Conservation (phyloP, 441 rosid genomes). For the Mallotus repandus region DNA sequence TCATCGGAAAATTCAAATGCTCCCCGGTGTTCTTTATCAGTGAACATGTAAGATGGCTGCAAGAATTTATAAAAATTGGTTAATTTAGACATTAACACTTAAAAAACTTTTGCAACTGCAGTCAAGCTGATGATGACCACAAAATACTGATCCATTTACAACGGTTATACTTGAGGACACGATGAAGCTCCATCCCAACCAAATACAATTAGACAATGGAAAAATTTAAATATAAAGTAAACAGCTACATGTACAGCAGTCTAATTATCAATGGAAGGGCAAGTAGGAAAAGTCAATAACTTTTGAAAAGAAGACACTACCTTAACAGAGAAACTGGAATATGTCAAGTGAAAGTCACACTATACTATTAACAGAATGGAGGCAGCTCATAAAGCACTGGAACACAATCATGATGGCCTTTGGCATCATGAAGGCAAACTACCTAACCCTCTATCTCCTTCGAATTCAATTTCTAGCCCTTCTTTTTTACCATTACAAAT, state of each 20-base stretch:
- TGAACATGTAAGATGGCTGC: constrained; percentile 99
- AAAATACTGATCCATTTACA: not conserved
- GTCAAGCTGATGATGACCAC: not conserved
- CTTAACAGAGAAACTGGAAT: not conserved
- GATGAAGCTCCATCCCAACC: not conserved
- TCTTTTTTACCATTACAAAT: not conserved
- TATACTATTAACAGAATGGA: not conserved
- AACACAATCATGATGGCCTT: not conserved
- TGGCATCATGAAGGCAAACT: not conserved
- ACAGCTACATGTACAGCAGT: not conserved
- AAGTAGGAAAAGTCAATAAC: not conserved
- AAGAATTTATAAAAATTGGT: constrained; percentile 26
- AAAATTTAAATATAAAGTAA: not conserved
- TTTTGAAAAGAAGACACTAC: not conserved
- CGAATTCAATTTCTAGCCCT: not conserved
- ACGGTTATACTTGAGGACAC: not conserved
- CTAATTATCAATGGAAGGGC: not conserved
- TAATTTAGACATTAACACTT: constrained; percentile 2
- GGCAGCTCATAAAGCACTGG: not conserved
- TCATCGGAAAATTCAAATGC: constrained; percentile 93
- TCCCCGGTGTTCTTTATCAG: constrained; percentile 89
- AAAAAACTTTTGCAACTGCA: not conserved
- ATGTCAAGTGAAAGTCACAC: not conserved
- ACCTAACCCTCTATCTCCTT: not conserved
- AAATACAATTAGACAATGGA: not conserved